Base-by-base conservation (phyloP, 1,284 basidiomycete genomes). In the Vanrija pseudolonga region DNA sequence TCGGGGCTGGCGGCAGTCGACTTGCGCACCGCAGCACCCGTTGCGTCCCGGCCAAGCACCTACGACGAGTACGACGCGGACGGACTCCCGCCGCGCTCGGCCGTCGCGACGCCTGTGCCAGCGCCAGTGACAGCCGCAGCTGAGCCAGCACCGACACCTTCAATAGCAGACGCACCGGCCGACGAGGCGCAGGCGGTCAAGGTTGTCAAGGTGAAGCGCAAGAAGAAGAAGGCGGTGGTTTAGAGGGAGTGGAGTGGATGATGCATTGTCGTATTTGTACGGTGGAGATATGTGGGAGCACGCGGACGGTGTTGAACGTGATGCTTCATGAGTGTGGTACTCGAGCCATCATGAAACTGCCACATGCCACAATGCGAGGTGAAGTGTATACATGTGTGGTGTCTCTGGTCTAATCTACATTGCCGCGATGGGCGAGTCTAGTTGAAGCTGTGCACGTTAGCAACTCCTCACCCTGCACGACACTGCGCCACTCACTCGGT, bases 51-150 rank as follows among this genome's bases (percentile, higher is more conserved):
- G 23, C 28, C 19, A 15, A 26, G n/a, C 40, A 24, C 82, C 24
- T 86, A 85, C 70, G 82, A 83, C 19, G 80, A 82, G 50, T 89
- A 86, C 58, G 74, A 77, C 20, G 78, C 81, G n/a, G 65, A 61
- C 28, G 32, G 32, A 38, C 50, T 19, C 78, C 81, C 6, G 79
- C 77, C 49, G 83, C 83, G 2, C 22, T 47, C 45, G 47, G 41
- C 48, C 8, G 37, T 36, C n/a, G 58, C 55, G 18, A 53, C 60
- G 8, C 56, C 59, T 26, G 19, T 3, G 22, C 14, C 36, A 15
- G 55, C 63, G 5, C 87, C 90, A 40, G 84, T 81, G 42, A 38
- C 47, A n/a, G n/a, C n/a, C n/a, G n/a, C n/a, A n/a, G n/a, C n/a
- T n/a, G n/a, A n/a, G 11, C 38, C 48, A 24, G 47, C 52, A 3